Conservation (phyloP, 2,329 filamentous ascomycete species). For the Fusarium humuli region DNA sequence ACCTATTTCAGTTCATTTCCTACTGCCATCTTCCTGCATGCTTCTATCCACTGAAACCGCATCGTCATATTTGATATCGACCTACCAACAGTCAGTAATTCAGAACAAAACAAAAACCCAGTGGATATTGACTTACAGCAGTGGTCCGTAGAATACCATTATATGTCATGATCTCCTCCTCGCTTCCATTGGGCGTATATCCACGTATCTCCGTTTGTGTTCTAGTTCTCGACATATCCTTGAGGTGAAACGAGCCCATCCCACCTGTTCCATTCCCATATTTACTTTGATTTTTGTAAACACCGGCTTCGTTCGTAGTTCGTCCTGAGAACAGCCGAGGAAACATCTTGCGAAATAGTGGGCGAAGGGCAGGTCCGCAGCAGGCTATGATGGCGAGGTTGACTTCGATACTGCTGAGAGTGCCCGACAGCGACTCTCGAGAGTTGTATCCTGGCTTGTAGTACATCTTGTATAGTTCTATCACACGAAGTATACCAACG, state of each 20-base stretch:
- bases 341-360: conserved; percentile 39
- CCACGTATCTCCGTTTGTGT: conserved; percentile 37
- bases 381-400: conserved; percentile 55
- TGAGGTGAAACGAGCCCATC: conserved; percentile 22
- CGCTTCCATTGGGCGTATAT: conserved; percentile 37
- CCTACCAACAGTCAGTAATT: not conserved
- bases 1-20: not conserved
- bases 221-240: conserved; percentile 29
- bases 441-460: conserved; percentile 40
- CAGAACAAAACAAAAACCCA: accelerated
- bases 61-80: not conserved
- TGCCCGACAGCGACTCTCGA: conserved; percentile 47
- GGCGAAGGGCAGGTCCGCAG: conserved; percentile 47
- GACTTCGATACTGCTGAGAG: conserved; percentile 50
- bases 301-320: not conserved
- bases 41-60: not conserved
- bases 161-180: conserved; percentile 45
- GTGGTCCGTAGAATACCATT: conserved; percentile 41
- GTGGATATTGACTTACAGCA: conserved; percentile 5
- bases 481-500: conserved; percentile 50
- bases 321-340: conserved; percentile 34
- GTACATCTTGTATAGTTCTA: conserved; percentile 37
- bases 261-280: conserved; percentile 14
- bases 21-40: not conserved
- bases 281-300: conserved; percentile 19